A percentile compares a stretch with the other conserved stretches of the same genome.
Conservation (phyloP, 768 basidiomycete species). For the Mycena crocata region DNA sequence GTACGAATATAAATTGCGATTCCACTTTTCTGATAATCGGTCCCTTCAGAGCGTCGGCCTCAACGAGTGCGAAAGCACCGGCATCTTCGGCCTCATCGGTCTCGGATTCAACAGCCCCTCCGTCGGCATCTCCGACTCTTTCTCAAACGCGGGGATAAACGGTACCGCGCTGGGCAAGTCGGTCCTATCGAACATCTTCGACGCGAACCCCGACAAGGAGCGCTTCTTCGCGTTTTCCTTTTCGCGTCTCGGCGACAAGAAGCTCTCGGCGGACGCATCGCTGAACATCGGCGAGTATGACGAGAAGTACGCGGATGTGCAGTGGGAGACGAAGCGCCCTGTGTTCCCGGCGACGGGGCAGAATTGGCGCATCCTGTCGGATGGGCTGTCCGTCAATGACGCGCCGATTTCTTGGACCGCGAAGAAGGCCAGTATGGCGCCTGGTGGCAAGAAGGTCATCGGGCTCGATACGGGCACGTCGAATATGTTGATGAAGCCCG, state of each 20-base stretch:
- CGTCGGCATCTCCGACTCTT: background rate
- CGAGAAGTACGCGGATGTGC: conserved; percentile 1
- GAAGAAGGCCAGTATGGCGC: background rate
- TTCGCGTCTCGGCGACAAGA: conserved; percentile 1
- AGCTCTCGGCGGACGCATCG: conserved; percentile 8
- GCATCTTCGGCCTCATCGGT: conserved; percentile 17
- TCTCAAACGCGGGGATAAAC: conserved; percentile 6
- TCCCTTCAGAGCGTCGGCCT: background rate
- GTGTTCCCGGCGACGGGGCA: background rate
- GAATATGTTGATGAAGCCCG: conserved; percentile 7
- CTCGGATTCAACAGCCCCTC: conserved; percentile 21
- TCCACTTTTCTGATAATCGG: background rate
- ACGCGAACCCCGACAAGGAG: conserved; percentile 7
- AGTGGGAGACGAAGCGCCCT: background rate
- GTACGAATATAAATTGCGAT: background rate
- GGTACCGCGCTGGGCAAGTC: conserved; percentile 15
- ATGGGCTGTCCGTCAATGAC: conserved; percentile 8
- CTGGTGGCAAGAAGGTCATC: background rate
- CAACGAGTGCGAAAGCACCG: background rate
- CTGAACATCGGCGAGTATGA: conserved; percentile 20
- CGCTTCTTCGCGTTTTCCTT: conserved; percentile 25
- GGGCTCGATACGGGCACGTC: conserved; percentile 20
- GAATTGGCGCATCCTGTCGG: conserved; percentile 11
- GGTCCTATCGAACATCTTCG: conserved; percentile 23
- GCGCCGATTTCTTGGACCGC: background rate